phyloP scores from a whole-genome alignment of 176 grass and related monocot genomes.

The Aegilops sharonensis region DNA sequence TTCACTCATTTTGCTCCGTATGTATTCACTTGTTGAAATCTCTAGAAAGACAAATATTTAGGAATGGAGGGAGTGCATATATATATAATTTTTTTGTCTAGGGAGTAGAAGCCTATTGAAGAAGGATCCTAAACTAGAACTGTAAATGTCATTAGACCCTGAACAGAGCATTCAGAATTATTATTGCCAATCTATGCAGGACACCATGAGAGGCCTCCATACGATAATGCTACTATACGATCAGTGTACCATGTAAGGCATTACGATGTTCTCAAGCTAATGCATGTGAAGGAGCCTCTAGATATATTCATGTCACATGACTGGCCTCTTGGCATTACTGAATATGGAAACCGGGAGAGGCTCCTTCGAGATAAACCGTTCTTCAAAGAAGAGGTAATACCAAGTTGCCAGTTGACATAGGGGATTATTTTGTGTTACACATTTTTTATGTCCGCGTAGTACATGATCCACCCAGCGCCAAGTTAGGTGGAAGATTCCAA shows the following conservation, averaged over 20 bases:
- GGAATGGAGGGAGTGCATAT: no score
- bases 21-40: no score
- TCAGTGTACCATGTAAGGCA: constrained; percentile 87
- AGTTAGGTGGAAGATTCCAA: background rate
- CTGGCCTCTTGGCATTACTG: constrained; percentile 93
- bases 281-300: constrained; percentile 73
- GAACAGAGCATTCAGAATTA: constrained; percentile 17
- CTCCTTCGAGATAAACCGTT: constrained; percentile 48
- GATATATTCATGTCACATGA: constrained; percentile 98
- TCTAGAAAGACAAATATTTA: no score
- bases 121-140: background rate
- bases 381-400: constrained; percentile 68
- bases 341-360: constrained; percentile 83
- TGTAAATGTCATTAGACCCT: constrained; percentile 5
- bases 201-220: constrained; percentile 84
- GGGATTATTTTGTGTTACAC: constrained; percentile 3
- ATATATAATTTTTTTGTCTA: background rate
- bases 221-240: constrained; percentile 49
- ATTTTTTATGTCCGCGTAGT: background rate
- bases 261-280: constrained; percentile 84
- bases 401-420: constrained; percentile 4
- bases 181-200: constrained; percentile 39
- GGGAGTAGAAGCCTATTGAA: background rate
- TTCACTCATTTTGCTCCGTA: no score
- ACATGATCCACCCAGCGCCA: background rate